phyloP scores from a whole-genome alignment of 176 grass and related monocot genomes.

The Juncus effusus region DNA sequence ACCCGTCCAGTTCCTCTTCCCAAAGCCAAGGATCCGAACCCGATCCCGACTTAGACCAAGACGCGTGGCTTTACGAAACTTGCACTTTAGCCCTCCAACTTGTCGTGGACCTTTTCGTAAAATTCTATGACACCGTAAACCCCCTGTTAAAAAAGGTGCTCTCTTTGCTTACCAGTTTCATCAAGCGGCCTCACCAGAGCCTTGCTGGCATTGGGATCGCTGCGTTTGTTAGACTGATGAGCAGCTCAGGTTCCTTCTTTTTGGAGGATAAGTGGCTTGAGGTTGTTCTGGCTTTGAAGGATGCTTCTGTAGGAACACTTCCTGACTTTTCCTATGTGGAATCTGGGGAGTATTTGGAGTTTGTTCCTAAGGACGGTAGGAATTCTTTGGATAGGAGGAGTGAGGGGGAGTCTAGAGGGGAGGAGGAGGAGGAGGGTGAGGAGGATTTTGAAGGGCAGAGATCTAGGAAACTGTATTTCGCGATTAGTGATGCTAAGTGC shows the following conservation, averaged over 20 bases:
- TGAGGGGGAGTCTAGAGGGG: conserved; percentile 44
- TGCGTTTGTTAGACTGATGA: conserved; percentile 98
- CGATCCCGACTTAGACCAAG: conserved; percentile 83
- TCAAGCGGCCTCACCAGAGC: conserved; percentile 96
- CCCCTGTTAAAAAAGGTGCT: conserved; percentile 87
- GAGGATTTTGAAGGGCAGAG: conserved; percentile 58
- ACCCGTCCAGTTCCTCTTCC: conserved; percentile 67
- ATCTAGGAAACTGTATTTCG: conserved; percentile 84
- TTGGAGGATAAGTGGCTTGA: conserved; percentile 86
- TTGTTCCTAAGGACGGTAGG: conserved; percentile 46
- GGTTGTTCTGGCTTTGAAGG: conserved; percentile 89
- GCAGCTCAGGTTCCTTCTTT: conserved; percentile 86
- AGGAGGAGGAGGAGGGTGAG: conserved; percentile 53
- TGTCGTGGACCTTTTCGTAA: conserved; percentile 98
- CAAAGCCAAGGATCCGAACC: conserved; percentile 61
- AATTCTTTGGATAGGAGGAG: conserved; percentile 43
- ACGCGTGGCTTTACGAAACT: conserved; percentile 97
- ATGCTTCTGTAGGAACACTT: conserved; percentile 73
- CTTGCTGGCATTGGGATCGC: conserved; percentile 98
- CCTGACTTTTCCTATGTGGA: conserved; percentile 87
- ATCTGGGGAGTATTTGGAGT: conserved; percentile 71
- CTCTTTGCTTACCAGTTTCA: conserved; percentile 90
- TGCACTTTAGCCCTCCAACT: conserved; percentile 96
- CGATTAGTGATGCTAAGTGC: conserved; percentile 90
- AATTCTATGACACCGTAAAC: conserved; percentile 95